Base-by-base conservation (phyloP, 768 basidiomycete genomes). In the Amanita muscaria region DNA sequence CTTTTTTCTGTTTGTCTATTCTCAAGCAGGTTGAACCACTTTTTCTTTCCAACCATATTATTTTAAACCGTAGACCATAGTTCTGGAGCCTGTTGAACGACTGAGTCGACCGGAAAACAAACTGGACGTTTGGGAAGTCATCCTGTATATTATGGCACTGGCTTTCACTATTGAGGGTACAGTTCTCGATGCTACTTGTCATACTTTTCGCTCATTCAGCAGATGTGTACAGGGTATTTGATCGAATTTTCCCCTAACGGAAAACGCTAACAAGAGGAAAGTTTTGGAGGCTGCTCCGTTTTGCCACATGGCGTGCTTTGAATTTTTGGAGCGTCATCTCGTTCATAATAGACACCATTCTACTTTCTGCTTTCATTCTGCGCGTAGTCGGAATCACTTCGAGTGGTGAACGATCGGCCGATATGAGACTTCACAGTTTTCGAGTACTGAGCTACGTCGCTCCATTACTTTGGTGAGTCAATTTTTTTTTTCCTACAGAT, bases 361-460 rank as follows among this genome's bases (percentile, higher is more conserved):
- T 97, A 5, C 54, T 85, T 2, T 55, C 78, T 1, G 90, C 90
- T 1, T 92, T 93, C 57, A 56, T 68, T 5, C 61, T 94, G 37
- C 85, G 93, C 24, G 53, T 92, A 1, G 59, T 67, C 4, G 80
- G 89, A 19, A 52, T 84, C 4, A 56, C 59, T 3, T 49, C 60
- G 3, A 65, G 55, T 16, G 64, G 57, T 3, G 63, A 71, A 49
- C 46, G 61, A 42, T 61, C 64, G 15, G 55, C 57, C 19, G 51
- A 56, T 41, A 53, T 77, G 48, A 71, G 72, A 42, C 51, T 89
- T 12, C 69, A 61, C 47, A 93, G 91, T 60, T 97, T 96, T 65
- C 90, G 93, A 56, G 73, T 89, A 22, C 65, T 96, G 30, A 88
- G 88, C 65, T 90, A 83, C 61, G 89, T 86, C 5, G 77, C 88